Evolutionary conservation across 2,329 filamentous ascomycete species (phyloP), one percentile per base, ranked within the genome.

Genomic region (Colletotrichum eleusines): DNA sequence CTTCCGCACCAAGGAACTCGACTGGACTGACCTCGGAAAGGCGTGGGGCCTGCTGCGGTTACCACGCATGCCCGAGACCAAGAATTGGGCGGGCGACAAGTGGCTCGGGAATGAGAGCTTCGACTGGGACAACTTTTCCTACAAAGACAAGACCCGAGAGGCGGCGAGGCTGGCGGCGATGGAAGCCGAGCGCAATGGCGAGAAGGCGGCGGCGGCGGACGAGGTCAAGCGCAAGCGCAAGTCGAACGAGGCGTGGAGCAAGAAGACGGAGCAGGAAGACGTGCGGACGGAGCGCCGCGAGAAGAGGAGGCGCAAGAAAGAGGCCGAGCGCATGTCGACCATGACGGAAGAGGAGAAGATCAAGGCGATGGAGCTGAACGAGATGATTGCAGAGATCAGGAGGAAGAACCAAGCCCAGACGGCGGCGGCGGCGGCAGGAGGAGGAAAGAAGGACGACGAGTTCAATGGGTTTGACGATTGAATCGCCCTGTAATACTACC

Each of bases 51-150:
- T 99, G 0, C 85, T 98, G 2, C 91, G 91, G 61, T 86, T 98
- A 73, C 96, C 96, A 5, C 94, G 92, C 78, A 99, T 99, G 96
- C 95, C 96, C 0, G 96, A 99, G 80, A 83, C 94, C 63, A 92
- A 91, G 76, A 88, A 85, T 0, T 95, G 92, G 84, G 87, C 89
- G 16, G 91, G 91, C 5, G 91, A 94, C 78, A 86, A 87, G 73
- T 87, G 83, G 28, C 82, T 92, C 0, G 89, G 89, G 2, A 80
- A 91, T 2, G 68, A 66, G 63, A 86, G 87, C 1, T 82, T 94
- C 14, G 89, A 94, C 78, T 91, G 92, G 86, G 86, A 91, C 53
- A 84, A 80, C 2, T 94, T 90, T 75, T 83, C 88, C 0, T 95
- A 94, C 81, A 90, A 90, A 76, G 92, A 95, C 75, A 92, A 91